Evolutionary conservation across 805 yeast species (phyloP).

Genomic region (Priceomyces melissophilus): DNA sequence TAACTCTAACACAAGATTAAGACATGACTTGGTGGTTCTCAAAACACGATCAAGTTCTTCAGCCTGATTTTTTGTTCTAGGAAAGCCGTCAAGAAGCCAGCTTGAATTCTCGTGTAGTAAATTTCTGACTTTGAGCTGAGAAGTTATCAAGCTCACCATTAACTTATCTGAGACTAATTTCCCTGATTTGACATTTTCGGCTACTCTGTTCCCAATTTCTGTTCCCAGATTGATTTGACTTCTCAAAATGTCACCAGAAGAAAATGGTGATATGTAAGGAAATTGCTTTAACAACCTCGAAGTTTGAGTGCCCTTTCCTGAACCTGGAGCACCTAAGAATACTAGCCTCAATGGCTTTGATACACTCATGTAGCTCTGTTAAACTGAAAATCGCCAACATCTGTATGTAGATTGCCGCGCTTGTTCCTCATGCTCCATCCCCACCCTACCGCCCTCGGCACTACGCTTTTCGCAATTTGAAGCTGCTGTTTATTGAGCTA

Average conservation of each 20-base stretch:
- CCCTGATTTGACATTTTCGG: constrained; percentile 57
- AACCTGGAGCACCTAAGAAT: constrained; percentile 89
- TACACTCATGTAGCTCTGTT: constrained; percentile 2
- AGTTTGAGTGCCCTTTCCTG: constrained; percentile 93
- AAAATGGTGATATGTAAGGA: constrained; percentile 54
- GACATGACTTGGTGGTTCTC: constrained; percentile 29
- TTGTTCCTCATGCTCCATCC: no score
- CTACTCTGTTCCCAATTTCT: constrained; percentile 54
- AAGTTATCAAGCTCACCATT: constrained; percentile 57
- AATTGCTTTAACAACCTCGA: constrained; percentile 54
- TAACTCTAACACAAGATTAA: constrained; percentile 81
- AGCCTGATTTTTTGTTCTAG: constrained; percentile 79
- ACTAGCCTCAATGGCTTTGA: constrained; percentile 57
- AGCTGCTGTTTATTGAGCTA: no score
- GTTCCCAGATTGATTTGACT: constrained; percentile 56
- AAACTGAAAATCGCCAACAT: no score
- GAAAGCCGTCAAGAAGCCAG: constrained; percentile 91
- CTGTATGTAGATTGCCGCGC: no score
- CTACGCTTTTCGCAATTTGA: no score
- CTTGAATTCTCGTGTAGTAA: constrained; percentile 46
- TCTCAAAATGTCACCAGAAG: constrained; percentile 84
- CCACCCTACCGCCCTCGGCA: no score
- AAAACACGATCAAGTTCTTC: constrained; percentile 47
- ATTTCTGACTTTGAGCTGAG: constrained; percentile 39
- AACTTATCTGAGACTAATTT: constrained; percentile 67